A percentile compares a stretch with the other conserved stretches of the same genome.
Conservation (phyloP, 257 asterid species). For the Scutellaria baicalensis region DNA sequence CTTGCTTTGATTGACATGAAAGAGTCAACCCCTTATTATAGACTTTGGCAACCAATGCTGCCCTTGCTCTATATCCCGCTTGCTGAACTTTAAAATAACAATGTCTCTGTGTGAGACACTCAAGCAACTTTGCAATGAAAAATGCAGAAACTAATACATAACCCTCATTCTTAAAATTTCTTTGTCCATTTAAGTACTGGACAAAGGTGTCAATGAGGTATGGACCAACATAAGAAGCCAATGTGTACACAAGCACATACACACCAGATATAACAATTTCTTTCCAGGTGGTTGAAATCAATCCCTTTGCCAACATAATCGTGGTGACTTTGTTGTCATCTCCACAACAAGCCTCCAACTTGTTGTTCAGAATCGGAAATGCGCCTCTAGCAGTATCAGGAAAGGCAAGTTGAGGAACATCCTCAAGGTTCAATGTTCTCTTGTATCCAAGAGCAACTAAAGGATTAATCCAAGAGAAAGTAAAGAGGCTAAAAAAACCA, state of each 20-base stretch:
- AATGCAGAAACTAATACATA: conserved; percentile 49
- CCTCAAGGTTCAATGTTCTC: conserved; percentile 73
- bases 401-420: conserved; percentile 69
- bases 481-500: conserved; percentile 43
- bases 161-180: conserved; percentile 48
- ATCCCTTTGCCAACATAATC: conserved; percentile 59
- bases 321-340: conserved; percentile 44
- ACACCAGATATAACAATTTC: conserved; percentile 47
- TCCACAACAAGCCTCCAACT: conserved; percentile 34
- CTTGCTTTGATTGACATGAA: conserved; percentile 65
- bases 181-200: conserved; percentile 57
- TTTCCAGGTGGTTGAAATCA: conserved; percentile 44
- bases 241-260: conserved; percentile 38
- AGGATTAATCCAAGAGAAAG: conserved; percentile 79
- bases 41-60: conserved; percentile 70
- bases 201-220: conserved; percentile 74
- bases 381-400: conserved; percentile 54
- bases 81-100: conserved; percentile 70
- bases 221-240: conserved; percentile 70
- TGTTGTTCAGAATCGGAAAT: conserved; percentile 43
- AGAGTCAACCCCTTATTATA: conserved; percentile 72
- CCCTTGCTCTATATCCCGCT: conserved; percentile 76
- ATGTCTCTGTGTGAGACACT: conserved; percentile 69
- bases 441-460: conserved; percentile 58
- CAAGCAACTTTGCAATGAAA: conserved; percentile 57